Base-by-base conservation (phyloP, 164 flowering plant species). In the Berberis thunbergii region DNA sequence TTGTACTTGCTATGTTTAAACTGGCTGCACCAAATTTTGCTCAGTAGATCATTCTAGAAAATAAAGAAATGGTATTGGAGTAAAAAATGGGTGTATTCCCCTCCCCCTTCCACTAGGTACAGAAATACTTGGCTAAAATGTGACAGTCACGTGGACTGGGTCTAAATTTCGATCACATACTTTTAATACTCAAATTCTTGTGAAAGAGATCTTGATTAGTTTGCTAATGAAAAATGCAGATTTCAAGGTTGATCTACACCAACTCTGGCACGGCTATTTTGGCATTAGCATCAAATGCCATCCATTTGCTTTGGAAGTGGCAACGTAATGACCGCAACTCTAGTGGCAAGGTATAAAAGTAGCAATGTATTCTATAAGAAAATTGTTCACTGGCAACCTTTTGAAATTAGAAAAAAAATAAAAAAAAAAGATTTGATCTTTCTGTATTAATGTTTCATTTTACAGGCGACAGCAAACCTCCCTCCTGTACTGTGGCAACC, bases 221-320 rank as follows among this genome's bases (percentile, higher is more conserved):
- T 26, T 38, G 49, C 49, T 64, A 41, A n/a, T 67, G 55, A 41
- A 26, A 70, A 40, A 41, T 67, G 66, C 84, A 90, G 97, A 83
- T 90, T 69, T 86, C 95, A 64, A 84, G 90, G 76, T 70, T 90
- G 72, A 87, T 90, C 45, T 90, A 87, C 63, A 87, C 97, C 45
- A 90, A 90, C 65, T 86, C 92, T 10, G 97, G 97, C 4, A 81
- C 64, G 72, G 92, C 94, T 68, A 79, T 90, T 63, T 68, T 90
- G 26, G 26, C 26, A 26, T 26, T 26, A 26, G 26, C 26, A 26
- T 26, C 26, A 26, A 26, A 26, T 26, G 97, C 94, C 11, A 80
- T 80, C 68, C 97, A 90, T 67, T 67, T 84, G 26, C 85, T 90
- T 38, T 90, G 97, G 97, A 90, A 87, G 73, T 90, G 97, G 97